Base-by-base conservation (phyloP, 179 eudicot species). In the Gypsophila paniculata region DNA sequence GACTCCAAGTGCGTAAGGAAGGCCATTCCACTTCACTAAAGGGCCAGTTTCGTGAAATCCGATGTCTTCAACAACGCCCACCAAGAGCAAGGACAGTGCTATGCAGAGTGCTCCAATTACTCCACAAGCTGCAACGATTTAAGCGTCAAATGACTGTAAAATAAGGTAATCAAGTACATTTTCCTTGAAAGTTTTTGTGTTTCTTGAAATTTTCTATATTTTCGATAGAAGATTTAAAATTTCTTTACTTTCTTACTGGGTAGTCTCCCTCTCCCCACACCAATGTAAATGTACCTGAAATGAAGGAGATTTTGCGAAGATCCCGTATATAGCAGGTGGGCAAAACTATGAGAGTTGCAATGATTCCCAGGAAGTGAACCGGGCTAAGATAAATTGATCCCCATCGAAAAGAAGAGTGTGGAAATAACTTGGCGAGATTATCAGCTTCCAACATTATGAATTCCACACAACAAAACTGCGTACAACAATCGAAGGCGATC, bases 381-480 rank as follows among this genome's bases (percentile, higher is more conserved):
- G 98, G 81, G 68, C 83, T 84, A 65, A 93, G 70, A 25, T 87
- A 61, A 46, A 84, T 36, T 21, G 84, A 82, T 61, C 79, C 84
- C 72, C 80, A 67, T 6, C 82, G 63, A 54, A 93, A 71, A 36
- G 87, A 83, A 51, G 84, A 74, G 63, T 83, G 81, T 23, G 98
- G 96, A 78, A 93, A 93, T 72, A 93, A 58, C 54, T 79, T 80
- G 9, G 86, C 84, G 19, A 91, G 93, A 79, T 93, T 93, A 68
- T 85, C 87, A 44, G 89, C 93, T 85, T 93, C 98, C 71, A 93
- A 68, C 36, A 79, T 88, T 63, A 93, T 83, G 79, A 89, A 93
- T 44, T 93, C 98, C 85, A 89, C 97, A 80, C 93, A 89, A 66
- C 80, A 84, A 21, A 90, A 81, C 98, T 93, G 92, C 82, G 82